Evolutionary conservation across 805 yeast species (phyloP).

Genomic region (Blastobotrys peoriensis): DNA sequence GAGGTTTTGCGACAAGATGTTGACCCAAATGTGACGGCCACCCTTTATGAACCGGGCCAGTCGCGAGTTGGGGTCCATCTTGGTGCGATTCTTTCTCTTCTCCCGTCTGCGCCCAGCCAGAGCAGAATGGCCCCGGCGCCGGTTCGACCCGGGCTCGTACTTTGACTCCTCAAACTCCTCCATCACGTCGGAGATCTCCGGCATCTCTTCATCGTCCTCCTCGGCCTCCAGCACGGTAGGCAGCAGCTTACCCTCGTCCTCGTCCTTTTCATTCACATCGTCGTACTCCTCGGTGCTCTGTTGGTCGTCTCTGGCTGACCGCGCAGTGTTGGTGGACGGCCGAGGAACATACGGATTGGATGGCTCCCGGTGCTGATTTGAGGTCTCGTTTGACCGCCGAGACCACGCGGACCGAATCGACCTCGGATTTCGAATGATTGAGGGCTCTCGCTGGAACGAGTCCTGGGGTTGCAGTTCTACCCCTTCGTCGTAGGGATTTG

Average conservation of each 20-base stretch:
- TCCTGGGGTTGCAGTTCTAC: neutral
- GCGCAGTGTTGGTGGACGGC: slow-evolving; percentile 2
- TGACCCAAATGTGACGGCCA: slow-evolving; percentile 15
- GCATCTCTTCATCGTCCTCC: slow-evolving; percentile 12
- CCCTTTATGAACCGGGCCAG: slow-evolving; percentile 9
- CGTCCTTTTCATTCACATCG: neutral
- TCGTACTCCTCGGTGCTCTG: neutral
- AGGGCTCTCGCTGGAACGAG: neutral
- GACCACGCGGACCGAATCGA: neutral
- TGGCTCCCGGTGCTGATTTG: neutral
- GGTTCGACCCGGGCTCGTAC: slow-evolving; percentile 2
- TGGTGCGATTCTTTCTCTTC: slow-evolving; percentile 1
- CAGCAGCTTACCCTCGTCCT: neutral
- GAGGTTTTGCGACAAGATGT: slow-evolving; percentile 18
- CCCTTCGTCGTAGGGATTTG: neutral
- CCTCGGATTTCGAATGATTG: neutral
- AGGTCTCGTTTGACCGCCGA: neutral
- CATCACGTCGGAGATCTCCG: slow-evolving; percentile 11
- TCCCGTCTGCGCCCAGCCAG: slow-evolving; percentile 4
- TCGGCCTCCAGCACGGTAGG: slow-evolving; percentile 14
- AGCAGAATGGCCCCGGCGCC: slow-evolving; percentile 15
- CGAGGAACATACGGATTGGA: neutral
- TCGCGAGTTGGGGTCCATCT: slow-evolving; percentile 1
- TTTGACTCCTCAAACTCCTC: slow-evolving; percentile 9
- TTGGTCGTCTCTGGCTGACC: neutral